These are phyloP conservation scores for Blastomyces percursus DNA, from an alignment of 2,329 filamentous ascomycete species.

Conservation along the genomic window DNA sequence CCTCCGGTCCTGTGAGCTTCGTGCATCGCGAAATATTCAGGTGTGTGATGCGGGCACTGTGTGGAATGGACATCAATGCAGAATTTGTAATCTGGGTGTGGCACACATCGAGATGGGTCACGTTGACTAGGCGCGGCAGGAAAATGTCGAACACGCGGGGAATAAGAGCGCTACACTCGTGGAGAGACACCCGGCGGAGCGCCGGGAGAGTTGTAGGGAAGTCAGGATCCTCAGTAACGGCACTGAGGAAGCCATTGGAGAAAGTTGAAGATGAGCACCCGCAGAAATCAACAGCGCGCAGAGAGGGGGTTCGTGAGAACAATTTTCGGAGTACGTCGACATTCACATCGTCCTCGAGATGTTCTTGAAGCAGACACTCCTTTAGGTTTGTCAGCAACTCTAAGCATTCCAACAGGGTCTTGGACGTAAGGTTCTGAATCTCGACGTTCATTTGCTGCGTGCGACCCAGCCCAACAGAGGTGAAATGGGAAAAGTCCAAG, in stretches of 20 bases:
- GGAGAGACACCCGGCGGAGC: constrained; percentile 60
- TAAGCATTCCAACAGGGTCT: constrained; percentile 61
- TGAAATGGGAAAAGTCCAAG: constrained; percentile 77
- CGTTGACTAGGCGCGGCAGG: constrained; percentile 55
- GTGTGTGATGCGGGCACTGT: constrained; percentile 62
- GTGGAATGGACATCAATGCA: constrained; percentile 58
- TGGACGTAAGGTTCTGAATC: constrained; percentile 64
- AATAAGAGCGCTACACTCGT: constrained; percentile 65
- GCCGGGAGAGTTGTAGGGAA: constrained; percentile 45
- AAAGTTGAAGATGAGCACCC: constrained; percentile 61
- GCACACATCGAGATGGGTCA: constrained; percentile 71
- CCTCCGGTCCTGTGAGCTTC: constrained; percentile 52
- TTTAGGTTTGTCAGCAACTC: constrained; percentile 60
- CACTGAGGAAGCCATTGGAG: constrained; percentile 51
- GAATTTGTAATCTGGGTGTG: constrained; percentile 64
- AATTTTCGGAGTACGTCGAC: constrained; percentile 58
- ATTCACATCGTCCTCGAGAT: constrained; percentile 65
- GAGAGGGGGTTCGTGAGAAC: constrained; percentile 52
- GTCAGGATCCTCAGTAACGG: constrained; percentile 37
- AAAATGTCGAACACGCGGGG: constrained; percentile 56
- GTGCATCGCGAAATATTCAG: constrained; percentile 69
- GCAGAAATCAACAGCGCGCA: constrained; percentile 65
- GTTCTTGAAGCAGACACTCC: constrained; percentile 71
- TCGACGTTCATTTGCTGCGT: constrained; percentile 63
- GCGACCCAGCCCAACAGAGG: constrained; percentile 63